Conservation (phyloP, 805 yeast genomes). For the Ogataea paraovalis region DNA sequence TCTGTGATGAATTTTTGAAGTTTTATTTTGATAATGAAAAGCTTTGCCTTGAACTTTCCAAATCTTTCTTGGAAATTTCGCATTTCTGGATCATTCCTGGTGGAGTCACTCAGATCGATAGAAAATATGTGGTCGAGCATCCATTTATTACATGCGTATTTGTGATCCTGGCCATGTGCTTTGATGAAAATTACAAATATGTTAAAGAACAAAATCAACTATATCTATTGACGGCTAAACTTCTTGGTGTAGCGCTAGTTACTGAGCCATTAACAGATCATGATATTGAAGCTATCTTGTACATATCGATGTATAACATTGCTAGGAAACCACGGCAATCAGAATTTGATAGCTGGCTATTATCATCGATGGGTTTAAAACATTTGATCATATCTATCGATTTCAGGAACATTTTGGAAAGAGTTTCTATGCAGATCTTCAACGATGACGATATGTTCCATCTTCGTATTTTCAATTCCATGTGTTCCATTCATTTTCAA, state of each 20-base stretch:
- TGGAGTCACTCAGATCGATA: constrained; percentile 46
- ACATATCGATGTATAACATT: constrained; percentile 50
- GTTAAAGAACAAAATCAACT: constrained; percentile 44
- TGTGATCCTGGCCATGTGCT: constrained; percentile 51
- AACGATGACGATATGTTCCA: constrained; percentile 44
- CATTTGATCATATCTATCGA: constrained; percentile 45
- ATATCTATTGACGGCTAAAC: constrained; percentile 44
- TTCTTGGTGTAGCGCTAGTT: constrained; percentile 46
- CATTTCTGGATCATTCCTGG: constrained; percentile 64
- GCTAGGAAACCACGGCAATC: constrained; percentile 52
- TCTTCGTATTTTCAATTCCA: constrained; percentile 48
- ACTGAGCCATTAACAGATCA: constrained; percentile 53
- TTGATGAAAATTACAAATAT: constrained; percentile 48
- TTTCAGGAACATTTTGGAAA: constrained; percentile 37
- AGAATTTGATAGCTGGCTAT: constrained; percentile 48
- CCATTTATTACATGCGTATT: constrained; percentile 54
- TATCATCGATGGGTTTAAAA: constrained; percentile 50
- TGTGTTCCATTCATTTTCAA: constrained; percentile 49
- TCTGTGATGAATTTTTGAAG: constrained; percentile 41
- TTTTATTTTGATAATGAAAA: constrained; percentile 42
- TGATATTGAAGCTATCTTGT: constrained; percentile 57
- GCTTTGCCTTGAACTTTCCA: constrained; percentile 42
- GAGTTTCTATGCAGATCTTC: constrained; percentile 28
- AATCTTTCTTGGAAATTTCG: constrained; percentile 47
- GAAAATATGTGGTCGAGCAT: constrained; percentile 44